Conservation (phyloP, 148 eudicot genomes). For the Silene uniflora region DNA sequence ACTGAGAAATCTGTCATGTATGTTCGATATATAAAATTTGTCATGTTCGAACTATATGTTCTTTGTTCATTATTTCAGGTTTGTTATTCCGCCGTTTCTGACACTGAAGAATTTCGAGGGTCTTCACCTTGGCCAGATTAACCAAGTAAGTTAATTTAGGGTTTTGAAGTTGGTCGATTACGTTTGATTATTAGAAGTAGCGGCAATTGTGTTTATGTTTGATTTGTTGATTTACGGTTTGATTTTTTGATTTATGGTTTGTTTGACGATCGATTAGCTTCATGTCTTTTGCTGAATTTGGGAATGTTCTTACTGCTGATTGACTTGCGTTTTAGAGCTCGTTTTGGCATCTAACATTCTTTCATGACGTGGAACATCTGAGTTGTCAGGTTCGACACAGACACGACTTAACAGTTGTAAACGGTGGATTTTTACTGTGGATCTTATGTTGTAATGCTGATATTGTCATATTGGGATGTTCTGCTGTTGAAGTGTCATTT, state of each 20-base stretch:
- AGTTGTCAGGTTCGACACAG: too few species aligned
- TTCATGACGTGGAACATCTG: neutral
- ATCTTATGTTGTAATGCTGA: neutral
- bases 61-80: too few species aligned
- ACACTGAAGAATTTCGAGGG: too few species aligned
- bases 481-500: neutral
- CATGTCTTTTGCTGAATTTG: neutral
- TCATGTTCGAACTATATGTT: too few species aligned
- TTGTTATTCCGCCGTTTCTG: too few species aligned
- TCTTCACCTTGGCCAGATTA: too few species aligned
- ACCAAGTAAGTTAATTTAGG: conserved; percentile 11
- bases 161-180: neutral
- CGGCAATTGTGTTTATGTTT: neutral
- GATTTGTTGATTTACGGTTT: neutral
- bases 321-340: neutral
- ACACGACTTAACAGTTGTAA: neutral
- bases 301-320: neutral
- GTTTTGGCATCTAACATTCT: neutral
- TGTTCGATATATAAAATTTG: too few species aligned
- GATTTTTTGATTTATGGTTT: neutral
- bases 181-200: neutral
- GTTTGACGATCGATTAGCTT: neutral
- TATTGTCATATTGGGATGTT: neutral
- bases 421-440: neutral
- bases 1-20: too few species aligned